Conservation (phyloP, 1,284 basidiomycete species). For the Malassezia equina region DNA sequence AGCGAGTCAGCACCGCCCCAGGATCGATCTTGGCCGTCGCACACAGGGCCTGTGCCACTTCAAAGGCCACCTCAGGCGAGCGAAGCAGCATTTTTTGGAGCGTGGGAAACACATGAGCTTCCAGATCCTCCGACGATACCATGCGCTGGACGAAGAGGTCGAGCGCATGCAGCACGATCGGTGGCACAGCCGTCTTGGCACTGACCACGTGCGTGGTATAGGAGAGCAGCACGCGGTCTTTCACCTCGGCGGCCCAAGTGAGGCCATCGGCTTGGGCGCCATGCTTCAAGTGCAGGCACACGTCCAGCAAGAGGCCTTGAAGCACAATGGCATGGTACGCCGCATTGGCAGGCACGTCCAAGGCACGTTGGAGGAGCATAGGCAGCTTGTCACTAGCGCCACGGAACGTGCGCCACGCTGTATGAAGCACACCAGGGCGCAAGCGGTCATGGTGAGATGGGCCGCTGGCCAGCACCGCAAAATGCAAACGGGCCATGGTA, state of each 20-base stretch:
- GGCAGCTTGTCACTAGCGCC: neutral
- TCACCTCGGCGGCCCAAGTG: slow-evolving; percentile 21
- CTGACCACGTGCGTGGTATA: slow-evolving; percentile 35
- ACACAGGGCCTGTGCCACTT: slow-evolving; percentile 23
- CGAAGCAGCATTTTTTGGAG: slow-evolving; percentile 43
- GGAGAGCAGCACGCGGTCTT: slow-evolving; percentile 25
- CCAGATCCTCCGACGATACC: slow-evolving; percentile 27
- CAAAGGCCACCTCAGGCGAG: slow-evolving; percentile 37
- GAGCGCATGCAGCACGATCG: slow-evolving; percentile 23
- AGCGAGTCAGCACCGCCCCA: slow-evolving; percentile 5
- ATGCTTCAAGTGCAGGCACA: slow-evolving; percentile 28
- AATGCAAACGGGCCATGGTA: slow-evolving; percentile 25
- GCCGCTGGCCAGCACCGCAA: slow-evolving; percentile 20
- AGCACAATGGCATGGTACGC: slow-evolving; percentile 23
- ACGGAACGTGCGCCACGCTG: slow-evolving; percentile 12
- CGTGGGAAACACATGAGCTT: slow-evolving; percentile 28
- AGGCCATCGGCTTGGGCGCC: slow-evolving; percentile 22
- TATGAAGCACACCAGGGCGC: neutral
- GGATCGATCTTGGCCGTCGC: neutral
- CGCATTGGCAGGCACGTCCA: slow-evolving; percentile 19
- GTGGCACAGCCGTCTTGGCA: slow-evolving; percentile 28
- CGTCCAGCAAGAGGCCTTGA: slow-evolving; percentile 26
- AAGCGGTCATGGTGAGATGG: neutral
- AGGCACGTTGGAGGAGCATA: slow-evolving; percentile 7
- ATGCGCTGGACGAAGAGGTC: slow-evolving; percentile 27